Evolutionary conservation across 1,139 yeast species (phyloP), one percentile per base, ranked within the genome.

Genomic region (Saccharomycopsis hybrid): DNA sequence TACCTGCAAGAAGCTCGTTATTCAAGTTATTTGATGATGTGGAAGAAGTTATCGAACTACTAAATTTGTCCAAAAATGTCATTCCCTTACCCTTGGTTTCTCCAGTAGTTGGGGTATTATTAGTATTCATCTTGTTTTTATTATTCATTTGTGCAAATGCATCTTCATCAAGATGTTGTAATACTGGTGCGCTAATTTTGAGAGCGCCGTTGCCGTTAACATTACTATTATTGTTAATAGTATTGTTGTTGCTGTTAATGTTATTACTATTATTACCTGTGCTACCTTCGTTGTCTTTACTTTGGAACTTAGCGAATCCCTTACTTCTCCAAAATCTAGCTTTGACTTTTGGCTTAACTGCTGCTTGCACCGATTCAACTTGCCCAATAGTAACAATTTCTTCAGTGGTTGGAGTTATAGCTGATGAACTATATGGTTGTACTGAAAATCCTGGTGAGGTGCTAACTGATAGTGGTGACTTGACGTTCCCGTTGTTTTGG

Each of bases 241-340:
- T 28, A 24, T 31, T 44, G 8, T 40, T 27, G 2, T 11, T 11
- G n/a, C n/a, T n/a, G n/a, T n/a, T n/a, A n/a, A n/a, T n/a, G 25
- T 8, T 31, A n/a, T 46, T 35, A 42, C 30, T 13, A 11, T 31
- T 43, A 38, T 25, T 33, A 31, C 33, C 33, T 27, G 41, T 35
- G n/a, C 42, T 41, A n/a, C n/a, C n/a, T n/a, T n/a, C n/a, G 29
- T 32, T n/a, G 28, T 43, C 41, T 9, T 41, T 30, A 1, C 35
- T 31, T 24, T 46, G 28, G 29, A 35, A 39, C 30, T 48, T 44
- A 7, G 44, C 9, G 31, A 49, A 49, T 24, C 49, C 52, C 37
- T 51, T 51, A n/a, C 41, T 32, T 60, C 78, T 69, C 83, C 83
- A 78, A 60, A 78, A 78, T 44, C 64, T 57, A 2, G 60, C 56